phyloP scores from a whole-genome alignment of 2,329 filamentous ascomycete genomes.

The Cercospora nicotianae region DNA sequence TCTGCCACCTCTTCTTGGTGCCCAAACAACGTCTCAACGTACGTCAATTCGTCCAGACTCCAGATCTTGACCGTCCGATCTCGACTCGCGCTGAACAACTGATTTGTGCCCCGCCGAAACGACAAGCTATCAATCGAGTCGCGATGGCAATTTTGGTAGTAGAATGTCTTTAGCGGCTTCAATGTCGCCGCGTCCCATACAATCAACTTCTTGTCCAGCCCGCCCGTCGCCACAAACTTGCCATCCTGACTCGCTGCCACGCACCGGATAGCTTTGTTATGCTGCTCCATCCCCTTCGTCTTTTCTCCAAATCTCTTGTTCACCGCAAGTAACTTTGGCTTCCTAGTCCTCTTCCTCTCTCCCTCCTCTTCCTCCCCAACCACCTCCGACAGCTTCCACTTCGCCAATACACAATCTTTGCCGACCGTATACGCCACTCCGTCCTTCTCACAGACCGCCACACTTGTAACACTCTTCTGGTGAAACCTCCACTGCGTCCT shows the following conservation, averaged over 20 bases:
- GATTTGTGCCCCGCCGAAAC: slow-evolving; percentile 73
- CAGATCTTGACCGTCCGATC: slow-evolving; percentile 95
- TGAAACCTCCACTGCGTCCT: slow-evolving; percentile 77
- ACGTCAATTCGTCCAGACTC: slow-evolving; percentile 87
- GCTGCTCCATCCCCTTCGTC: slow-evolving; percentile 58
- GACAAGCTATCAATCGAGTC: slow-evolving; percentile 81
- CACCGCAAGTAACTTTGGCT: slow-evolving; percentile 61
- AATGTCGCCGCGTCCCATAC: slow-evolving; percentile 83
- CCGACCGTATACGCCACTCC: slow-evolving; percentile 86
- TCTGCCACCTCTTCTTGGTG: slow-evolving; percentile 90
- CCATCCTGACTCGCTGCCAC: slow-evolving; percentile 88
- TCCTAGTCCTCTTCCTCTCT: slow-evolving; percentile 32
- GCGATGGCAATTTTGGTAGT: slow-evolving; percentile 89
- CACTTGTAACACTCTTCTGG: slow-evolving; percentile 72
- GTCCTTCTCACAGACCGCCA: slow-evolving; percentile 65
- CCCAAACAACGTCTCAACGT: slow-evolving; percentile 92
- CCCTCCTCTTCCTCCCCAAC: slow-evolving; percentile 17
- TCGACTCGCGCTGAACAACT: slow-evolving; percentile 85
- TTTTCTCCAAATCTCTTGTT: slow-evolving; percentile 63
- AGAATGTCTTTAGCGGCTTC: slow-evolving; percentile 77
- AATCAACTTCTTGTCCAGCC: slow-evolving; percentile 78
- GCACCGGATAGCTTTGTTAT: slow-evolving; percentile 75
- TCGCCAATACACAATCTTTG: slow-evolving; percentile 80
- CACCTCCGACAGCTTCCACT: slow-evolving; percentile 73
- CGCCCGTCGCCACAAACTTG: slow-evolving; percentile 87